Evolutionary conservation across 202 grass and related monocot genomes (phyloP).

Genomic region (Brachypodium distachyon): DNA sequence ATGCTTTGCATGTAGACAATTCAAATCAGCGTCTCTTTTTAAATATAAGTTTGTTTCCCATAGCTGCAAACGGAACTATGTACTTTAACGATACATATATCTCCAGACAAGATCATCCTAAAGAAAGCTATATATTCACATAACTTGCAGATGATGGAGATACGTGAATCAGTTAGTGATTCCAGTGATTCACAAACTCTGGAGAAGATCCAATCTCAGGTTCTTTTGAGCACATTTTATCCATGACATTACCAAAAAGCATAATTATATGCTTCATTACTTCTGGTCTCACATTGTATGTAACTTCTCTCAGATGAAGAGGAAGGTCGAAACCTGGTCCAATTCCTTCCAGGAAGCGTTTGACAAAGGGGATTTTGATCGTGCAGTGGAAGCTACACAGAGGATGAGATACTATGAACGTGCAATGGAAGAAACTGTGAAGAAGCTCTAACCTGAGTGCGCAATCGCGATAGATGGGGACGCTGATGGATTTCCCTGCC

Average conservation of each 20-base stretch:
- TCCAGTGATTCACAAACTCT: constrained; percentile 52
- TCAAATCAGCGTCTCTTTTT: neutral
- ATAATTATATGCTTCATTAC: neutral
- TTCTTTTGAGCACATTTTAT: constrained; percentile 9
- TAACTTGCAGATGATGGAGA: constrained; percentile 80
- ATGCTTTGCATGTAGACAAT: neutral
- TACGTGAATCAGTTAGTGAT: constrained; percentile 75
- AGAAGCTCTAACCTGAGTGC: constrained; percentile 54
- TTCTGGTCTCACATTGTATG: neutral
- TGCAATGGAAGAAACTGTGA: constrained; percentile 74
- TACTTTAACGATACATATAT: neutral
- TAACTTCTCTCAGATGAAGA: constrained; percentile 31
- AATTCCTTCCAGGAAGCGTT: constrained; percentile 60
- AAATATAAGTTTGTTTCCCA: neutral
- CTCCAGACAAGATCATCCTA: neutral
- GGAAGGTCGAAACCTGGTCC: constrained; percentile 53
- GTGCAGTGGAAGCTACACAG: constrained; percentile 51
- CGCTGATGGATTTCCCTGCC: neutral
- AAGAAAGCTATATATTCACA: neutral
- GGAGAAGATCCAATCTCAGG: constrained; percentile 69
- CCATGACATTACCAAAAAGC: neutral
- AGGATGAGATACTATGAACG: constrained; percentile 93
- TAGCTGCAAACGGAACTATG: neutral
- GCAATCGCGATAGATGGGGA: neutral
- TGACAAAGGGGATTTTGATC: constrained; percentile 36